Conservation (phyloP, 2,329 filamentous ascomycete species). For the Trichoderma endophyticum region DNA sequence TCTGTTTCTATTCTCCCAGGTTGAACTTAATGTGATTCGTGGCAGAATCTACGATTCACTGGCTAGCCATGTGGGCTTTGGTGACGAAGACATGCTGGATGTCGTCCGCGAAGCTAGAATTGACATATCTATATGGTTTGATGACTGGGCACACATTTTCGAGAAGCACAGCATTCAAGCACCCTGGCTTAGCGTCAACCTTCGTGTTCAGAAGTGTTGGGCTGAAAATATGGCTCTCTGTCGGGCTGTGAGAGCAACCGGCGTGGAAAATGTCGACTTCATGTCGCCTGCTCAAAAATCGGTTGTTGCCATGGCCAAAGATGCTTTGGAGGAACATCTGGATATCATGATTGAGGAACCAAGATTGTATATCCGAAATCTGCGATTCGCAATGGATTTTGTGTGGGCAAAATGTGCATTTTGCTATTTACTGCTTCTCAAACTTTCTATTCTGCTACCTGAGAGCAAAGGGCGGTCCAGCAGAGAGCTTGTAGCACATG, state of each 20-base stretch:
- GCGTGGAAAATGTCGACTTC: conserved; percentile 32
- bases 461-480: conserved; percentile 29
- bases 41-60: conserved; percentile 38
- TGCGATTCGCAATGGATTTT: conserved; percentile 55
- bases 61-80: conserved; percentile 24
- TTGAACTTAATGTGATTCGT: conserved; percentile 38
- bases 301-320: conserved; percentile 49
- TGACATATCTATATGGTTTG: conserved; percentile 49
- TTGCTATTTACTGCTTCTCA: conserved; percentile 53
- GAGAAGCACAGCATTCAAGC: conserved; percentile 19
- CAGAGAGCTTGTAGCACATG: conserved; percentile 22
- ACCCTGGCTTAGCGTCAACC: conserved; percentile 41
- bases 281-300: conserved; percentile 48
- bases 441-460: conserved; percentile 48
- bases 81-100: conserved; percentile 37
- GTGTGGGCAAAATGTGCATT: conserved; percentile 58
- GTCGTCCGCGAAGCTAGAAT: conserved; percentile 44
- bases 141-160: conserved; percentile 33
- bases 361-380: conserved; percentile 46
- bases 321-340: conserved; percentile 49
- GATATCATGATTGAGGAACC: conserved; percentile 45
- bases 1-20: conserved; percentile 50
- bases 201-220: conserved; percentile 53
- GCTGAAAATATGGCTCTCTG: conserved; percentile 50
- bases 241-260: conserved; percentile 43